A percentile compares a stretch with the other conserved stretches of the same genome.
Evolutionary conservation across 768 basidiomycete genomes (phyloP).

Genomic region (Termitomyces sp.): DNA sequence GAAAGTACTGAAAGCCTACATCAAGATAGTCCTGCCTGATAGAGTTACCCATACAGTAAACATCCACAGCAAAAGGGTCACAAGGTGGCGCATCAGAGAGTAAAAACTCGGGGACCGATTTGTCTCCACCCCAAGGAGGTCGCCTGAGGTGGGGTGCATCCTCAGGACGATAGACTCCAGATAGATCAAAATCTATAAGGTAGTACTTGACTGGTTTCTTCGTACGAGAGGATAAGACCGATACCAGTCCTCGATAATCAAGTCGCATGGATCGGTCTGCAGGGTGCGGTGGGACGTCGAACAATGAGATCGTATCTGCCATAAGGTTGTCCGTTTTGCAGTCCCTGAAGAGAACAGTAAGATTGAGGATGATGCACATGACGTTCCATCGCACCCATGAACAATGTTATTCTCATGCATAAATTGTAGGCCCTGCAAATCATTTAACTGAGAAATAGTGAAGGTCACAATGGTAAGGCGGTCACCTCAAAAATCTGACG

Average conservation of each 20-base stretch:
- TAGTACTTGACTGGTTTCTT: not conserved
- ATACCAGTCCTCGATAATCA: not conserved
- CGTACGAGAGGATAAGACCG: not conserved
- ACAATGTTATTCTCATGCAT: not conserved
- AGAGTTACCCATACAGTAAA: not conserved
- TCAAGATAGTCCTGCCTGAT: not conserved
- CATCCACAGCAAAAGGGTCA: not conserved
- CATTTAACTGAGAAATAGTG: not conserved
- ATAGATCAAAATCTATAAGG: not conserved
- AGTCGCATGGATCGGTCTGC: not conserved
- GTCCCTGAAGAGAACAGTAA: not conserved
- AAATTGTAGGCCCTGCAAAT: not conserved
- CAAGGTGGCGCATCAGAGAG: not conserved
- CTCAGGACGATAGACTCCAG: conserved; percentile 10
- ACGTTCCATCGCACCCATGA: not conserved
- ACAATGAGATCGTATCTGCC: not conserved
- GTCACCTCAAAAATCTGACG: not conserved
- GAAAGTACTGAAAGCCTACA: not conserved
- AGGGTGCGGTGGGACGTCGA: not conserved
- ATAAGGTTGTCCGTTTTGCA: not conserved
- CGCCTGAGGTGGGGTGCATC: conserved; percentile 19
- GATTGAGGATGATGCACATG: not conserved
- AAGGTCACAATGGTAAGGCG: not conserved
- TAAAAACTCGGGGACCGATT: conserved; percentile 25
- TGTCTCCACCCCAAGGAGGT: conserved; percentile 33